Percentiles rank a stretch among this genome's conserved stretches.
Conservation (phyloP, 495 filamentous ascomycete species). For the Penicillium ucsense region DNA sequence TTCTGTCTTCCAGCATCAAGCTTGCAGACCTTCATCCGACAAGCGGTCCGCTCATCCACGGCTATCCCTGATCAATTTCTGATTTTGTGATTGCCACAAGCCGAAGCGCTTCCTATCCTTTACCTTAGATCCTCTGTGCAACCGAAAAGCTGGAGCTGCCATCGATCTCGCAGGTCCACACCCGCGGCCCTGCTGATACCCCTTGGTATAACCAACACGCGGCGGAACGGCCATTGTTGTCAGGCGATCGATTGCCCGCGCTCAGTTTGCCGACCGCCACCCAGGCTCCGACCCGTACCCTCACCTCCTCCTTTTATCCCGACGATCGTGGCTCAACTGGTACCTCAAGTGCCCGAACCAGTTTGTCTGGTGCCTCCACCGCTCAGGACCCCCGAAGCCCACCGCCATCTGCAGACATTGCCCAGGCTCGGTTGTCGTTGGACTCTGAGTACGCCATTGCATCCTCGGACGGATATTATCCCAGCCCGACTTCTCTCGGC, state of each 20-base stretch:
- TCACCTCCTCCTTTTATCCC: slow-evolving; percentile 24
- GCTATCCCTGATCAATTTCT: no score
- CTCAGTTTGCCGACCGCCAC: slow-evolving; percentile 62
- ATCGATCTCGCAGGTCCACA: slow-evolving; percentile 81
- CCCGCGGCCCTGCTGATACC: slow-evolving; percentile 75
- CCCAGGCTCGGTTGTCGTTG: slow-evolving; percentile 29
- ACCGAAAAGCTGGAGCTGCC: slow-evolving; percentile 99
- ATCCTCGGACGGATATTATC: slow-evolving; percentile 30
- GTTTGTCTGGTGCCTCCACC: slow-evolving; percentile 27
- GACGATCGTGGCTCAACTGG: slow-evolving; percentile 13
- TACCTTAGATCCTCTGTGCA: slow-evolving; percentile 26
- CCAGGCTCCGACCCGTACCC: slow-evolving; percentile 39
- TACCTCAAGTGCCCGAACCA: slow-evolving; percentile 28
- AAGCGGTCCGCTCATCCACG: no score
- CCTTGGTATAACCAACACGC: slow-evolving; percentile 68
- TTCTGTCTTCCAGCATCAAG: not conserved
- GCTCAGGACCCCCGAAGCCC: slow-evolving; percentile 27
- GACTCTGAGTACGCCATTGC: slow-evolving; percentile 31
- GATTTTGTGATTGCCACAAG: slow-evolving; percentile 30
- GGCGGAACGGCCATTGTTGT: slow-evolving; percentile 55
- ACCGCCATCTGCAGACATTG: slow-evolving; percentile 26
- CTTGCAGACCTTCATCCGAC: not conserved
- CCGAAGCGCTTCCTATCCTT: slow-evolving; percentile 64
- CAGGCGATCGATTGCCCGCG: slow-evolving; percentile 69
- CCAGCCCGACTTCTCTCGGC: slow-evolving; percentile 38